These are phyloP conservation scores for Ophiosphaerella narmari DNA, from an alignment of 2,329 filamentous ascomycete genomes.

Conservation along the genomic window DNA sequence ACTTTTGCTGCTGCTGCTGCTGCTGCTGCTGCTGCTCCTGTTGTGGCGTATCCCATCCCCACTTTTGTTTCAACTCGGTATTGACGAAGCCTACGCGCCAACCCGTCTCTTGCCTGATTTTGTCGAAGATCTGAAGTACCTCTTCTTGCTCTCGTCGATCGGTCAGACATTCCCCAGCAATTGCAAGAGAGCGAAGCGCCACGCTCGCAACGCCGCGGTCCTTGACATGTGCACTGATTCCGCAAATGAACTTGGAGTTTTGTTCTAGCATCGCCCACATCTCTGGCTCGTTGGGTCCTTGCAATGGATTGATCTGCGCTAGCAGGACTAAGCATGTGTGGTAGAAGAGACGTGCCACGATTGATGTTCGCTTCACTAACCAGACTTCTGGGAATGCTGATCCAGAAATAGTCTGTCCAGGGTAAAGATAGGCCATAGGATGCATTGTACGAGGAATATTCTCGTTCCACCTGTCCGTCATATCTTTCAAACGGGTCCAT, in stretches of 20 bases:
- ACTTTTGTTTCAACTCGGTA: conserved; percentile 72
- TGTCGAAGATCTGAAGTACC: conserved; percentile 74
- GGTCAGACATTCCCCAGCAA: conserved; percentile 74
- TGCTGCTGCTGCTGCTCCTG: conserved; percentile 49
- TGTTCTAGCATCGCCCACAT: conserved; percentile 72
- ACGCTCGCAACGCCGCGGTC: conserved; percentile 79
- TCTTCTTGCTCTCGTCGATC: conserved; percentile 77
- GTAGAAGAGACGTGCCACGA: conserved; percentile 84
- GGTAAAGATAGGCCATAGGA: conserved; percentile 76
- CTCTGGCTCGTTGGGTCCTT: conserved; percentile 64
- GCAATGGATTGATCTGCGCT: conserved; percentile 75
- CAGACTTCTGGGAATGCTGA: conserved; percentile 87
- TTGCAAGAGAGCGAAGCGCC: conserved; percentile 76
- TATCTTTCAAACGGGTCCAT: conserved; percentile 78
- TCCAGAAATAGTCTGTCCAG: conserved; percentile 68
- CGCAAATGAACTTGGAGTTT: conserved; percentile 85
- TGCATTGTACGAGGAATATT: conserved; percentile 84
- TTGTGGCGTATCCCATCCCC: conserved; percentile 66
- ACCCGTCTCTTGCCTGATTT: conserved; percentile 75
- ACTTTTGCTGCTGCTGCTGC: conserved; percentile 11
- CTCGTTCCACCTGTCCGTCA: conserved; percentile 82
- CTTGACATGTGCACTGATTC: conserved; percentile 83
- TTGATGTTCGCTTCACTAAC: conserved; percentile 80
- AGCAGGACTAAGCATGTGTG: conserved; percentile 84
- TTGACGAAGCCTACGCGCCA: conserved; percentile 78